phyloP scores from a whole-genome alignment of 1,284 basidiomycete genomes.

The Sutorius eximius region DNA sequence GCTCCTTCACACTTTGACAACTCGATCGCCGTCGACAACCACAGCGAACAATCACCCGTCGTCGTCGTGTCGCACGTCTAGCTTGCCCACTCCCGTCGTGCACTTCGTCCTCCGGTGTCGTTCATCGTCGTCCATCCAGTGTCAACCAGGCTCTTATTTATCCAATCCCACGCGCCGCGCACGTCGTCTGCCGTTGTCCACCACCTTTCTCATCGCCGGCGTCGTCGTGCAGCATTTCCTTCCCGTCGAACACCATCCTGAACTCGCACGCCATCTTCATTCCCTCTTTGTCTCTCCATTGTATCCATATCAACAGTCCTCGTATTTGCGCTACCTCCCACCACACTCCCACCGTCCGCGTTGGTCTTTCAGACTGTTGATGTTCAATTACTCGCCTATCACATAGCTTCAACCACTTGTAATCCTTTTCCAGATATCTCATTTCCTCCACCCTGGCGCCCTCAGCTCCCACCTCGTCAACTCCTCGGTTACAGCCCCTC shows the following conservation, averaged over 20 bases:
- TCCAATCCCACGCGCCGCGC: constrained; percentile 40
- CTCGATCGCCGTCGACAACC: constrained; percentile 38
- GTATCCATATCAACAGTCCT: constrained; percentile 39
- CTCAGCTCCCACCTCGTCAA: constrained; percentile 55
- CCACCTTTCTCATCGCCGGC: constrained; percentile 14
- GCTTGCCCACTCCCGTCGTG: constrained; percentile 25
- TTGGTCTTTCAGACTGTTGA: constrained; percentile 37
- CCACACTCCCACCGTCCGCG: constrained; percentile 16
- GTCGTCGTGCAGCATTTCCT: constrained; percentile 20
- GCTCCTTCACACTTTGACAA: constrained; percentile 45
- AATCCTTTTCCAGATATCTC: constrained; percentile 27
- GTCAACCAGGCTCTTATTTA: constrained; percentile 30
- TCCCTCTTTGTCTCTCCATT: constrained; percentile 27
- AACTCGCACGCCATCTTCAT: constrained; percentile 23
- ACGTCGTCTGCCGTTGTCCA: constrained; percentile 31
- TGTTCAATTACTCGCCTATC: constrained; percentile 36
- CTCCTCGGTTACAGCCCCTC: constrained; percentile 45
- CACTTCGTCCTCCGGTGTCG: constrained; percentile 20
- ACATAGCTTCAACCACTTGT: constrained; percentile 33
- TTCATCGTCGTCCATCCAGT: constrained; percentile 20
- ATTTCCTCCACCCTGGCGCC: constrained; percentile 64
- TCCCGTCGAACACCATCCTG: constrained; percentile 26
- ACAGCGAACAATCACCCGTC: constrained; percentile 33
- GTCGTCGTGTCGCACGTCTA: constrained; percentile 35
- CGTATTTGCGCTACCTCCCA: constrained; percentile 33